Base-by-base conservation (phyloP, 768 basidiomycete species). In the Hortiboletus flavorubellus region DNA sequence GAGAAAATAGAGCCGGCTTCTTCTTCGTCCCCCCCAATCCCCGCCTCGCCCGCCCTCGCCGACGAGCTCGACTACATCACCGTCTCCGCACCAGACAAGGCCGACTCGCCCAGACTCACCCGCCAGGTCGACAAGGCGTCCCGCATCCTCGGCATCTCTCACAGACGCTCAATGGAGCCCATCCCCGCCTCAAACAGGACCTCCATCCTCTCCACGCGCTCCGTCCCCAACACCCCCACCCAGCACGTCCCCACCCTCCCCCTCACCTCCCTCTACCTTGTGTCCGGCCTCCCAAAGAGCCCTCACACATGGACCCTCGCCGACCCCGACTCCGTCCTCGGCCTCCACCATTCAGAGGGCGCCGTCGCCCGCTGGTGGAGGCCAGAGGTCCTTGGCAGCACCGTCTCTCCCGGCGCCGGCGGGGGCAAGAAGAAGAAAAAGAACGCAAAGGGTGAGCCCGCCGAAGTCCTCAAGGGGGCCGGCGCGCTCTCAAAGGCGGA, bases 321-420 rank as follows among this genome's bases (percentile, higher is more conserved):
- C 0, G 93, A 94, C 69, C 85, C 86, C 0, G 90, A 92, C 68
- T 81, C 90, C 1, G 86, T 91, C 49, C 73, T 87, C 47, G 91
- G 89, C 46, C 78, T 93, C 48, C 84, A 89, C 63, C 93, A 95
- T 65, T 78, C 81, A 40, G 90, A 92, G 43, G 87, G 89, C 54
- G 93, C 91, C 48, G 92, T 94, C 53, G 85, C 80, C 60, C 81
- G 91, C 45, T 94, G 89, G 86, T 95, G 91, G 91, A 76, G 91
- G 44, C 88, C 93, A 43, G 93, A 95, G 71, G 91, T 94, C 14
- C 82, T 95, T 18, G 93, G 93, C 4, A 90, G 87, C 68, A 91
- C 89, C 47, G 83, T 93, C 49, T 89, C 87, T 62, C 89, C 91
- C 15, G 89, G 91, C 41, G 87, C 88, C 3, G 89, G 89, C 56